phyloP scores from a whole-genome alignment of 495 filamentous ascomycete genomes.

The Penicillium argentinense region DNA sequence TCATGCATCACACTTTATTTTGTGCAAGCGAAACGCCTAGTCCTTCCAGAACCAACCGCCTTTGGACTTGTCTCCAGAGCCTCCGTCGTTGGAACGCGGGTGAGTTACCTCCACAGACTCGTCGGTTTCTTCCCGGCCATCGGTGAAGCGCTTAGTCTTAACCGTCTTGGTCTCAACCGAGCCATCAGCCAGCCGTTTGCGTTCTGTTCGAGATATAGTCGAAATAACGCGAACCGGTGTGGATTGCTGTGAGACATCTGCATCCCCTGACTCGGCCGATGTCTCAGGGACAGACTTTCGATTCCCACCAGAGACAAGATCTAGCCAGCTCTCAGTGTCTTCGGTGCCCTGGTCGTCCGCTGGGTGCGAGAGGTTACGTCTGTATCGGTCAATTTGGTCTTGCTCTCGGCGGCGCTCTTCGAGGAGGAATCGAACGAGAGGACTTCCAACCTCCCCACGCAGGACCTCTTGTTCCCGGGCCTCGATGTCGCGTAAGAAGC shows the following conservation, averaged over 20 bases:
- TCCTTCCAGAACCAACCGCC: conserved; percentile 47
- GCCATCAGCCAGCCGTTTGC: conserved; percentile 55
- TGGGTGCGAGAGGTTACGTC: no score
- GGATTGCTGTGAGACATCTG: background rate
- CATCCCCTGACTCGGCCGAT: conserved; percentile 5
- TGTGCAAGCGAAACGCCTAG: conserved; percentile 5
- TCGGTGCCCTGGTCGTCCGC: conserved; percentile 18
- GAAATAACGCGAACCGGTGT: conserved; percentile 47
- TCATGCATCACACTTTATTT: background rate
- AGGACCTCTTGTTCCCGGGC: conserved; percentile 35
- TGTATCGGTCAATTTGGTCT: conserved; percentile 9
- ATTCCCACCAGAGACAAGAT: conserved; percentile 33
- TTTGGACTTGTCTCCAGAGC: conserved; percentile 21
- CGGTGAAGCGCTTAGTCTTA: conserved; percentile 59
- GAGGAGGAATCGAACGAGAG: conserved; percentile 33
- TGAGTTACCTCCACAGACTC: conserved; percentile 41
- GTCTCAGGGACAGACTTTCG: conserved; percentile 30
- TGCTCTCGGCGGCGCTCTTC: conserved; percentile 28
- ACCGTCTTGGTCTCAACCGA: conserved; percentile 59
- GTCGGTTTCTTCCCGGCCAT: conserved; percentile 62
- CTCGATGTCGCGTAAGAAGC: conserved; percentile 42
- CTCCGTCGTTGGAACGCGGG: conserved; percentile 7
- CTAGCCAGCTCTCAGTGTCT: conserved; percentile 31
- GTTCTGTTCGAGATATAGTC: conserved; percentile 57
- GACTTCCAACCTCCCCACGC: conserved; percentile 26